Evolutionary conservation across 1,284 basidiomycete genomes (phyloP).

Genomic region (Lignosus rhinocerotis): DNA sequence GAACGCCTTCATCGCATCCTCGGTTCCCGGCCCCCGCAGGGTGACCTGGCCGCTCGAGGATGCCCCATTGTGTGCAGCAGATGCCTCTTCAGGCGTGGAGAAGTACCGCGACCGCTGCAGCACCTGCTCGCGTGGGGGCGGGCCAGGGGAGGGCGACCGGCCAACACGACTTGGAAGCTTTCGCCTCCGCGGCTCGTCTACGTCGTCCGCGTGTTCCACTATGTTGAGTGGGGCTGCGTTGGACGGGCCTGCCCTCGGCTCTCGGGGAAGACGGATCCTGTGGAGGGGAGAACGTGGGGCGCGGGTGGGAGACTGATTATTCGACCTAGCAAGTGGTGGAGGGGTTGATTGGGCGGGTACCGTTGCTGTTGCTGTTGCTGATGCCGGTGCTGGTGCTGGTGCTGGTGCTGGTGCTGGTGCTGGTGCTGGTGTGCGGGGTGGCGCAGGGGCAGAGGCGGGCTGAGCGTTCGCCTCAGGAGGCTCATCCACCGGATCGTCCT

Average conservation of each 20-base stretch:
- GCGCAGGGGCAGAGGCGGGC: neutral
- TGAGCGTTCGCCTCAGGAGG: constrained; percentile 5
- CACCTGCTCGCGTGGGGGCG: constrained; percentile 22
- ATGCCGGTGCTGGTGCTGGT: constrained; percentile 1
- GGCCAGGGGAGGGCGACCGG: constrained; percentile 29
- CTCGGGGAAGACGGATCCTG: constrained; percentile 26
- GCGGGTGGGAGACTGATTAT: neutral
- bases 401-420: constrained; percentile 3
- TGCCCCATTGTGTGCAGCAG: neutral
- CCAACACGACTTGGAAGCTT: constrained; percentile 26
- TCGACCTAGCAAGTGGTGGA: neutral
- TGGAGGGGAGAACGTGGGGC: constrained; percentile 27
- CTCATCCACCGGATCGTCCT: constrained; percentile 13
- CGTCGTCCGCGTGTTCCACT: constrained; percentile 39
- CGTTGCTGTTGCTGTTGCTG: neutral
- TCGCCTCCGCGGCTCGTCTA: constrained; percentile 45
- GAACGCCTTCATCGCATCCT: constrained; percentile 15
- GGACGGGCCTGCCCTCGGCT: constrained; percentile 24
- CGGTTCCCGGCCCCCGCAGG: constrained; percentile 9
- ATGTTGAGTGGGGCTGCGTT: neutral
- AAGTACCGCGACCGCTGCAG: constrained; percentile 25
- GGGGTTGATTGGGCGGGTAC: neutral
- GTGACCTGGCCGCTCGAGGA: neutral
- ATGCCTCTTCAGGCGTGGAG: neutral
- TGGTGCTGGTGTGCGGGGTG: neutral